Conservation (phyloP, 139 green algal genomes). For the Haematococcus sp. region DNA sequence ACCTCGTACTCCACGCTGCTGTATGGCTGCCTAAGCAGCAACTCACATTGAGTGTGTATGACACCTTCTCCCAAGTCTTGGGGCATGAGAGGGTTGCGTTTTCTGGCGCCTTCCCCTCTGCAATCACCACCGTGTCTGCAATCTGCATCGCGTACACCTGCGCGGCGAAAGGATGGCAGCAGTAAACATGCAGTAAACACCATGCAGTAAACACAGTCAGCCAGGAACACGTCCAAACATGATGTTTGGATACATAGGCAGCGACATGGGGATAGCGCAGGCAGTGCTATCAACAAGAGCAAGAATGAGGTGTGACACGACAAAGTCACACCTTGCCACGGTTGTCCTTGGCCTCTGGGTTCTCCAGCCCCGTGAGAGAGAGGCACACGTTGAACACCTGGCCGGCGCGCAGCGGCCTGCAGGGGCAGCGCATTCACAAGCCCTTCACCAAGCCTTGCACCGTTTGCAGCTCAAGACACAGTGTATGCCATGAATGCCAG, state of each 20-base stretch:
- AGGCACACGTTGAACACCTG: slow-evolving; percentile 76
- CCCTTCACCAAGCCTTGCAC: not conserved
- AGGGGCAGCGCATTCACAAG: not conserved
- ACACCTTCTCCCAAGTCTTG: slow-evolving; percentile 60
- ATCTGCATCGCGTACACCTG: slow-evolving; percentile 68
- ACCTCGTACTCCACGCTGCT: no score
- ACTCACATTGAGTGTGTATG: slow-evolving; percentile 46
- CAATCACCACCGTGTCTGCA: slow-evolving; percentile 82
- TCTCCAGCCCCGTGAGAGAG: slow-evolving; percentile 32
- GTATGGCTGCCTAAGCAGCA: no score
- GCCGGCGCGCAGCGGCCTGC: slow-evolving; percentile 33
- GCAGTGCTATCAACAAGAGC: no score
- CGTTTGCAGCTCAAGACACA: no score
- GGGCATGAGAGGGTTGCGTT: slow-evolving; percentile 51
- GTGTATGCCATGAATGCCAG: not conserved
- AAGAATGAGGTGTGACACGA: not conserved
- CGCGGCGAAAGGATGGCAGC: no score
- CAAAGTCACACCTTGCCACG: slow-evolving; percentile 10
- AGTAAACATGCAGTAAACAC: no score
- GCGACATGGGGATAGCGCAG: no score
- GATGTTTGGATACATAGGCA: no score
- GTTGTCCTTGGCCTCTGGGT: slow-evolving; percentile 25
- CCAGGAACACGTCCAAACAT: no score
- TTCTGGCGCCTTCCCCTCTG: slow-evolving; percentile 52
- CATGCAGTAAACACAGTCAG: no score